Base-by-base conservation (phyloP, 2,329 filamentous ascomycete genomes). In the Fusarium sp. region DNA sequence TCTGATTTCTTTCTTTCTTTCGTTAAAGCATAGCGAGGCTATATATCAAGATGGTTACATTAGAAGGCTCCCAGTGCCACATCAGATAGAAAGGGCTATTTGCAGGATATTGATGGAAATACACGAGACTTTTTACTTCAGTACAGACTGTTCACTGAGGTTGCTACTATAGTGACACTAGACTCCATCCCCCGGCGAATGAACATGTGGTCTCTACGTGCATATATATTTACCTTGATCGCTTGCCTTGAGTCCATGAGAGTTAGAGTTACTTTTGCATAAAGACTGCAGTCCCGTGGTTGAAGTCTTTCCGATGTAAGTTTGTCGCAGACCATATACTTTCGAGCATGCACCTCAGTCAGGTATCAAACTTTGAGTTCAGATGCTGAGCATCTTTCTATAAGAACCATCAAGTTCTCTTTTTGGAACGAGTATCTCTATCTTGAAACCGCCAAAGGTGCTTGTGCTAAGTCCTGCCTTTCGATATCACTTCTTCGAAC, bases 31-130 rank as follows among this genome's bases (percentile, higher is more conserved):
- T 58, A 27, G 60, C 45, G 44, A 49, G 30, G 29, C 25, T 16
- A 41, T 37, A 37, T n/a, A n/a, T 37, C 34, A 37, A 12, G 18
- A 37, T 22, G 25, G 24, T 40, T 30, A 18, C 58, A 46, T 65
- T 65, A 65, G 61, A 42, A 51, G 61, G 45, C 45, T 46, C 40
- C 24, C 22, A 29, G 24, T 46, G 25, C n/a, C 22, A 20, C 16
- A 40, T 25, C 8, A 14, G 45, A 45, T 65, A 65, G 61, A 65
- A 24, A 25, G 25, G 37, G n/a, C 49, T 40, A 29, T 42, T 34
- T 40, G 7, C 18, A 16, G 27, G n/a, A 27, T 14, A 41, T 52
- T 52, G 18, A 42, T n/a, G 24, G 7, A 27, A 25, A 27, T 14
- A 41, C 4, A 52, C 18, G 16, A 29, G 24, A 16, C 4, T 22